Conservation (phyloP, 23 red algal species). For the Gracilaria caudata region DNA sequence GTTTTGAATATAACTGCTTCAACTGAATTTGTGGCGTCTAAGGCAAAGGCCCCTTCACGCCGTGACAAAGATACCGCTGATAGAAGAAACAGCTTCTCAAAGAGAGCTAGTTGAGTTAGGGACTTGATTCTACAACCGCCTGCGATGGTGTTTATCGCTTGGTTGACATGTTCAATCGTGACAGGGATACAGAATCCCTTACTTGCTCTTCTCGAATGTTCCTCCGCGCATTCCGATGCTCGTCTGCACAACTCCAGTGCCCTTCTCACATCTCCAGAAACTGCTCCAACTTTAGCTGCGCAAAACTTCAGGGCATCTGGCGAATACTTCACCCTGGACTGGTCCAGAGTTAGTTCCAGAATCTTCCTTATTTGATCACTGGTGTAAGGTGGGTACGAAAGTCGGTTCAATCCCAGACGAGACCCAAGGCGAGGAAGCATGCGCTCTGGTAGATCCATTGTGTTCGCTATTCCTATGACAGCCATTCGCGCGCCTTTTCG, state of each 20-base stretch:
- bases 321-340: conserved; percentile 14
- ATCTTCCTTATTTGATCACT: conserved; percentile 79
- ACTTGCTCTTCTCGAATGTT: neutral
- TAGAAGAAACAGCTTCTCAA: conserved; percentile 36
- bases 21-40: conserved; percentile 41
- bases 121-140: conserved; percentile 27
- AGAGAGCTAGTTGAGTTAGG: conserved; percentile 36
- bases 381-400: conserved; percentile 86
- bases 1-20: conserved; percentile 1
- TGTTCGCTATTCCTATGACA: conserved; percentile 95
- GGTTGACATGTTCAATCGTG: conserved; percentile 33
- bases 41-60: conserved; percentile 24
- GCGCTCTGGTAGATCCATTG: conserved; percentile 96
- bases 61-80: conserved; percentile 16
- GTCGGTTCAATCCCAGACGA: conserved; percentile 83
- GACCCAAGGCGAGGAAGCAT: conserved; percentile 85
- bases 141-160: conserved; percentile 26
- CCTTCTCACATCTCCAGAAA: conserved; percentile 92
- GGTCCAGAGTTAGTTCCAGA: conserved; percentile 43
- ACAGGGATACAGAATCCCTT: neutral
- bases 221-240: conserved; percentile 27
- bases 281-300: conserved; percentile 76
- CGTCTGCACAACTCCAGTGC: conserved; percentile 65
- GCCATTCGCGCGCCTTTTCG: conserved; percentile 70
- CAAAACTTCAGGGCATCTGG: conserved; percentile 72